Evolutionary conservation across 2,329 filamentous ascomycete genomes (phyloP), one percentile per base, ranked within the genome.

Genomic region (Mycosphaerelloides madeirae): DNA sequence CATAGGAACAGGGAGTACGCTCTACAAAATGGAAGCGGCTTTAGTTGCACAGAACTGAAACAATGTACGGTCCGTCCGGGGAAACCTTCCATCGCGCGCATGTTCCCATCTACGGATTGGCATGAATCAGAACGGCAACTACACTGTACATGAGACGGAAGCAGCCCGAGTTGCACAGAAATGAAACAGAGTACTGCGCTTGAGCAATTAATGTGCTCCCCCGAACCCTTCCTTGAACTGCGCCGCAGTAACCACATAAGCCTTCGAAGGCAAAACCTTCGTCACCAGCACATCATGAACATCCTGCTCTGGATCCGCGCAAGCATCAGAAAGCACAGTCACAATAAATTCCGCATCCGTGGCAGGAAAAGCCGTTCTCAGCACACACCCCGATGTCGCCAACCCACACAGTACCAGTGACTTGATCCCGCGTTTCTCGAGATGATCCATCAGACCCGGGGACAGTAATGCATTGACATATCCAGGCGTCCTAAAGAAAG

Each of bases 331-430:
- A 22, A 51, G 28, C 4, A 53, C 45, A 14, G 19, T 48, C 4
- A 51, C 50, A 12, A 53, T 45, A 19, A 48, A 50, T 16, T 44
- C 44, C 2, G 44, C 48, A 33, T 51, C 50, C 29, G 42, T 44
- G 6, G 44, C 50, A 29, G 41, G 38, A 12, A 44, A 18, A 16
- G 48, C 44, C 9, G 50, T 51, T 14, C 50, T 43, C 42, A 53
- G 13, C 13, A 48, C 48, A 14, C 38, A 41, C 3, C 50, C 50
- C 2, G 38, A 44, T 20, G 48, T 51, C 13, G 38, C 37, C 16
- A 49, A 16, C 6, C 50, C 50, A 28, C 48, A 50, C 12, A 53
- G 20, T 12, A 51, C 37, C 22, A 53, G 18, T 20, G 35, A 38
- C 6, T 38, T 45, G 35, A 53, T 49, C 1, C 35, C 44, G n/a